phyloP scores from a whole-genome alignment of 2,329 filamentous ascomycete species.

The Neonectria ditissima region DNA sequence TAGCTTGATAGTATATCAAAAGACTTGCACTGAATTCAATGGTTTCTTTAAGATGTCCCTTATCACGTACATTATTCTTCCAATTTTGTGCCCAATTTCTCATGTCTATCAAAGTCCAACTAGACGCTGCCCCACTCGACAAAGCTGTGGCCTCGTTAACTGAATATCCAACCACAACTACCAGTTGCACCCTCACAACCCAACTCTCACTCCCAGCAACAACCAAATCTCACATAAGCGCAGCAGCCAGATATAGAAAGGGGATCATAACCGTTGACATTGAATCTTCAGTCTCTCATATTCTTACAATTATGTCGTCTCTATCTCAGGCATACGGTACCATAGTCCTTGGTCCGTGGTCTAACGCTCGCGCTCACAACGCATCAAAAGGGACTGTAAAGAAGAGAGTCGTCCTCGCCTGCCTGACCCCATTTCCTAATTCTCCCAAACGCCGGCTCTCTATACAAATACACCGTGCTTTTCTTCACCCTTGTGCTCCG shows the following conservation, averaged over 20 bases:
- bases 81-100: not conserved
- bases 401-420: constrained; percentile 16
- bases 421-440: not conserved
- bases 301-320: constrained; percentile 43
- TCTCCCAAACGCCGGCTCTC: constrained; percentile 36
- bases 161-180: constrained; percentile 40
- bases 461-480: constrained; percentile 29
- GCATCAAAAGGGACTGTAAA: constrained; percentile 16
- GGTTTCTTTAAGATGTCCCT: too few species aligned
- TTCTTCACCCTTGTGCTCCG: constrained; percentile 16
- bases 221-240: constrained; percentile 5
- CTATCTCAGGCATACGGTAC: constrained; percentile 36
- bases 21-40: not conserved
- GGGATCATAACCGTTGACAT: not conserved
- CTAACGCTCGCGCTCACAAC: constrained; percentile 35
- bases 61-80: not conserved
- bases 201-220: not conserved
- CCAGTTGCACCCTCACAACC: constrained; percentile 6
- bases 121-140: not conserved
- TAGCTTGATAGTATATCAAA: not conserved
- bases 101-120: not conserved
- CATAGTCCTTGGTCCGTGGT: constrained; percentile 31
- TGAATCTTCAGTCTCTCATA: constrained; percentile 23
- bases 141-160: constrained; percentile 44
- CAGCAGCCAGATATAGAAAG: not conserved